These are phyloP conservation scores for Rhizoclosmatium globosum DNA, from an alignment of 192 early-diverging fungal species.

Conservation along the genomic window DNA sequence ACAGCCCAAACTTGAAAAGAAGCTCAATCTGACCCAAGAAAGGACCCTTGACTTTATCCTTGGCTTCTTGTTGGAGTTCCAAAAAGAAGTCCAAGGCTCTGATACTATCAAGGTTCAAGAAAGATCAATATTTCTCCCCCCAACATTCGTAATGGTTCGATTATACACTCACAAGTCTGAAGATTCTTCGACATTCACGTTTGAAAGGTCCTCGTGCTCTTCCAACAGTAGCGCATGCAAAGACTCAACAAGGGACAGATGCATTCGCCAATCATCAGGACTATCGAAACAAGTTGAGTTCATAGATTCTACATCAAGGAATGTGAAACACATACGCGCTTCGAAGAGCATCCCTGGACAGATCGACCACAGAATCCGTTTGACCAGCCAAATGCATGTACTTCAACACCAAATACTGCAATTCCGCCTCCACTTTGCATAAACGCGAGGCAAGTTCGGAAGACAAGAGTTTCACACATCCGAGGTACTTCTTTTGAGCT, in stretches of 20 bases:
- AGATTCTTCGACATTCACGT: background rate
- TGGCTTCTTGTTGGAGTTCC: slow-evolving; percentile 20
- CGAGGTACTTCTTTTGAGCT: slow-evolving; percentile 70
- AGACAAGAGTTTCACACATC: slow-evolving; percentile 72
- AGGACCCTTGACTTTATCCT: slow-evolving; percentile 67
- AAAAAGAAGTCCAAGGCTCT: background rate
- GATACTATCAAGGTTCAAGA: slow-evolving; percentile 13
- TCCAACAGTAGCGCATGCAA: slow-evolving; percentile 52
- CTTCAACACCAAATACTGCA: slow-evolving; percentile 28
- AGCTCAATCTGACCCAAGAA: slow-evolving; percentile 76
- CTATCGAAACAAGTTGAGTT: slow-evolving; percentile 42
- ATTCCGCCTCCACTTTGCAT: slow-evolving; percentile 79
- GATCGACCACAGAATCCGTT: slow-evolving; percentile 30
- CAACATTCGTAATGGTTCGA: background rate
- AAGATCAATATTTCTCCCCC: background rate
- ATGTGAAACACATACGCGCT: background rate
- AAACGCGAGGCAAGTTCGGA: slow-evolving; percentile 60
- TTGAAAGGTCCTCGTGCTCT: slow-evolving; percentile 38
- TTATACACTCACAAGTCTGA: slow-evolving; percentile 5
- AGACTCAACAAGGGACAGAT: slow-evolving; percentile 68
- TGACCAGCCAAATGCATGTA: slow-evolving; percentile 31
- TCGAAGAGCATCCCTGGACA: slow-evolving; percentile 12
- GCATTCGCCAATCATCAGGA: slow-evolving; percentile 79
- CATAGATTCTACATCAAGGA: background rate
- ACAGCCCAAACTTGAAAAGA: slow-evolving; percentile 16